These are phyloP conservation scores for Calocera viscosa DNA, from an alignment of 768 basidiomycete genomes.

Conservation along the genomic window DNA sequence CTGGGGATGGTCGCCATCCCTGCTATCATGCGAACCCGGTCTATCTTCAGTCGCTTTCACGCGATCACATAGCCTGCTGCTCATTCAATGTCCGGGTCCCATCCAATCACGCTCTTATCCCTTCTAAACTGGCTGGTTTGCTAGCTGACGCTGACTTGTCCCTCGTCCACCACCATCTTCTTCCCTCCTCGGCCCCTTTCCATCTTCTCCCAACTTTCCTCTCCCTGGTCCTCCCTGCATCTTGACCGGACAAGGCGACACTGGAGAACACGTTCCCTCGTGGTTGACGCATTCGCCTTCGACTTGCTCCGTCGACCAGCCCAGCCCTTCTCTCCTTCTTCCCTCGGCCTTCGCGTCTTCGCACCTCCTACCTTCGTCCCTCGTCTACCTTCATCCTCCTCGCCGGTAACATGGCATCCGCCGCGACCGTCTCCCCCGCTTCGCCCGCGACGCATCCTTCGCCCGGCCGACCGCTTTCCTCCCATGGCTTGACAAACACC, in stretches of 20 bases:
- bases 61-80: neutral
- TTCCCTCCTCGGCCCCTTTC: neutral
- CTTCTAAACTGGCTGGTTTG: neutral
- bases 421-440: neutral
- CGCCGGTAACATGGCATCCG: neutral
- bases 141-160: neutral
- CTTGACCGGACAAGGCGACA: neutral
- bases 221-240: neutral
- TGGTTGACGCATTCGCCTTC: neutral
- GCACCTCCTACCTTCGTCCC: neutral
- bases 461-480: neutral
- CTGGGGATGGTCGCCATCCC: neutral
- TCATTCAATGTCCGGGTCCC: conserved; percentile 3
- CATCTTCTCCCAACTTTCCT: neutral
- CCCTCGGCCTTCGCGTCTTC: conserved; percentile 3
- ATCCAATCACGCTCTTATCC: neutral
- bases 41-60: neutral
- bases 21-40: conserved; percentile 3
- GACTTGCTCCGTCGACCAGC: neutral
- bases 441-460: neutral
- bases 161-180: neutral
- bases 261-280: neutral
- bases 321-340: neutral
- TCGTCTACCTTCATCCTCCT: neutral
- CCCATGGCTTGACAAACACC: neutral